Evolutionary conservation across 2,329 filamentous ascomycete genomes (phyloP), one percentile per base, ranked within the genome.

Genomic region (Trichoderma lentiforme): DNA sequence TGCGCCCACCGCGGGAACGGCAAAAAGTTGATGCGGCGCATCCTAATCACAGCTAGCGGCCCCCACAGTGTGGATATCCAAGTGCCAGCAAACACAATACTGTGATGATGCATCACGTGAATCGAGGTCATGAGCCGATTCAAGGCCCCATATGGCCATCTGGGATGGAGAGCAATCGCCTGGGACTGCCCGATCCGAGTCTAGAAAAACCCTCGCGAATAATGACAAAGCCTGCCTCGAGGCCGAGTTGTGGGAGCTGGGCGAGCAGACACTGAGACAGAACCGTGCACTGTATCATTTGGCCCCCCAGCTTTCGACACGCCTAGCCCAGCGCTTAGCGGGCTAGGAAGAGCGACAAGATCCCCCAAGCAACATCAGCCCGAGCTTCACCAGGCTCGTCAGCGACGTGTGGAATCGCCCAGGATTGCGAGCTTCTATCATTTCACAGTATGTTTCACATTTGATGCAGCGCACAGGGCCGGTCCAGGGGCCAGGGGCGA

Each of bases 101-200:
- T 80, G 80, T 80, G 70, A 56, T 47, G 64, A 56, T n/a, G 7
- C 73, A 77, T 82, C 81, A 82, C 81, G 81, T 82, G 80, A 75
- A 76, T 70, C 65, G 30, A 74, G 72, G 74, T 80, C 79, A 78
- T 80, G 77, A 79, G 76, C 76, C 76, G 74, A 72, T 71, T 43
- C 68, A 74, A 71, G 57, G 66, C 71, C 76, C 76, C 77, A 79
- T 76, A 74, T 73, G 71, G 71, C 74, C 72, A 71, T 43, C 30
- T 32, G 53, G 12, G 26, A 64, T 61, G 21, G 21, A 53, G 39
- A 72, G 51, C 39, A 51, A 51, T 72, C 43, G 51, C 36, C 36
- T 24, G 57, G 60, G 24, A 70, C 34, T 58, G 57, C 58, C 67
- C 47, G 60, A 71, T 63, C 4, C 26, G 39, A 47, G 47, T 60